phyloP scores from a whole-genome alignment of 495 filamentous ascomycete genomes.

The Pyrenopolyporus hunteri region DNA sequence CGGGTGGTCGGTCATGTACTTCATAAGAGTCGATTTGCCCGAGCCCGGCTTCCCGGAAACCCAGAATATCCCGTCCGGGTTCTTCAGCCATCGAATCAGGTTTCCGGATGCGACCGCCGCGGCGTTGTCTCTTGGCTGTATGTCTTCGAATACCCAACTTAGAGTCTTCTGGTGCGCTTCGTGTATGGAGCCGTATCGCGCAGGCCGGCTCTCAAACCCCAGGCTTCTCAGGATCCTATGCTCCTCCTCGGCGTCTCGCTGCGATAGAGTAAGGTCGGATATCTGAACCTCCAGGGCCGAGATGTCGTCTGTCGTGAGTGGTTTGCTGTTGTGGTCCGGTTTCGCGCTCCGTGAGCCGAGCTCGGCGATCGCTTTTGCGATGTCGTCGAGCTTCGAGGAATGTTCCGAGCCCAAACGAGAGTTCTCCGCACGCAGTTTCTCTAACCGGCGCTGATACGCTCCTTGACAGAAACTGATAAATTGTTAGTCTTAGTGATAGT shows the following conservation, averaged over 20 bases:
- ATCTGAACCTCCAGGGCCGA: background rate
- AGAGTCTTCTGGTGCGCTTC: conserved; percentile 7
- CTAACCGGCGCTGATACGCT: background rate
- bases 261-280: background rate
- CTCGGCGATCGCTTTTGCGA: background rate
- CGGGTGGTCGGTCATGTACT: conserved; percentile 35
- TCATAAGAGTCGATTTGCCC: conserved; percentile 52
- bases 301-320: background rate
- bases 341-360: background rate
- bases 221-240: conserved; percentile 4
- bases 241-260: background rate
- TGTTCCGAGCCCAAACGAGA: background rate
- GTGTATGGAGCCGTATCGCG: background rate
- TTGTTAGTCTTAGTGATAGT: background rate
- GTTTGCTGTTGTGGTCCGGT: background rate
- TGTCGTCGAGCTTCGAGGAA: background rate
- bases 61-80: conserved; percentile 41
- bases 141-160: conserved; percentile 8
- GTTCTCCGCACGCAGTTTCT: background rate
- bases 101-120: background rate
- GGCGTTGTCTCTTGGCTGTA: background rate
- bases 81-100: conserved; percentile 4
- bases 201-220: background rate
- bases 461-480: background rate
- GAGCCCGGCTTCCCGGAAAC: conserved; percentile 47